phyloP scores from a whole-genome alignment of 1,284 basidiomycete species.

The Heliocybe sulcata region DNA sequence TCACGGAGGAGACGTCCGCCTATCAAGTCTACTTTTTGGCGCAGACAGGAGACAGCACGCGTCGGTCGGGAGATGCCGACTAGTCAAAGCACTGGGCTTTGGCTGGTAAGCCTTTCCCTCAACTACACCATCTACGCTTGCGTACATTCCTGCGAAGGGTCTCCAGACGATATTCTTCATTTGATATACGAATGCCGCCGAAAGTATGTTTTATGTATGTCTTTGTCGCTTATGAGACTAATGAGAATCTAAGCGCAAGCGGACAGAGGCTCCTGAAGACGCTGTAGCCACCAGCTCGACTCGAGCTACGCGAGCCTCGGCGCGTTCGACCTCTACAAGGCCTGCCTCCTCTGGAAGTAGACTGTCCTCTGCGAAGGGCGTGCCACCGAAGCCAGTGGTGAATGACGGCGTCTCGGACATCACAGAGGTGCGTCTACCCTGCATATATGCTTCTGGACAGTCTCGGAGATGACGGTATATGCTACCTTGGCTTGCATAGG shows the following conservation, averaged over 20 bases:
- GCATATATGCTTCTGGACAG: background rate
- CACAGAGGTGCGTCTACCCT: background rate
- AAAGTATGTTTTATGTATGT: too few relatives aligned
- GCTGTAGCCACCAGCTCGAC: background rate
- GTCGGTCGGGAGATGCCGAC: too few relatives aligned
- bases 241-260: background rate
- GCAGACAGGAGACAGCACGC: too few relatives aligned
- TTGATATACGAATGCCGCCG: too few relatives aligned
- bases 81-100: too few relatives aligned
- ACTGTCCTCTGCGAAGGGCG: background rate
- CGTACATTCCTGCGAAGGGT: too few relatives aligned
- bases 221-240: too few relatives aligned
- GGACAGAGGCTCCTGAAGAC: background rate
- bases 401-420: background rate
- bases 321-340: background rate
- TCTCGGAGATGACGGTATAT: background rate
- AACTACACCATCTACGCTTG: too few relatives aligned
- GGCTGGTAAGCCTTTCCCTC: too few relatives aligned
- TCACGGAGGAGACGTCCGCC: too few relatives aligned
- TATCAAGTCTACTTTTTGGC: too few relatives aligned
- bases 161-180: too few relatives aligned
- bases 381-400: background rate
- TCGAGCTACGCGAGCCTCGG: background rate
- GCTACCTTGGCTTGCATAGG: background rate
- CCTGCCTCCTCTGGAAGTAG: background rate